Percentiles rank a stretch among this genome's conserved stretches.
Conservation (phyloP, 306 rosid species). For the Cucurbita ficifolia region DNA sequence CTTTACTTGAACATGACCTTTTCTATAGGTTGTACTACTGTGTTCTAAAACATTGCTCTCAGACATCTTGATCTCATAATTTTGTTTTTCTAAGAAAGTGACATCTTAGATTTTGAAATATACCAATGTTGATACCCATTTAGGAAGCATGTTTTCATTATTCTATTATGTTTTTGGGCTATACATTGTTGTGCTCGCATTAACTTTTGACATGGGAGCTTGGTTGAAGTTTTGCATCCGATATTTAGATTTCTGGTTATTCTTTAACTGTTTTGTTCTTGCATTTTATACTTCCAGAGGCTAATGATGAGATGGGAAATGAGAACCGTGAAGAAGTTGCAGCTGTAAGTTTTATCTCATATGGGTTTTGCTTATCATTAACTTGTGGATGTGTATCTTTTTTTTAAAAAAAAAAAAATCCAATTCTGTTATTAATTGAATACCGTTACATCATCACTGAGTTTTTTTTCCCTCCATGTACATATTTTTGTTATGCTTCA, state of each 20-base stretch:
- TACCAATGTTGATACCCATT: not conserved
- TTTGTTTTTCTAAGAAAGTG: not conserved
- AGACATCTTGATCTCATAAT: not conserved
- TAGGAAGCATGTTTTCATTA: not conserved
- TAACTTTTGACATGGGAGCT: not conserved
- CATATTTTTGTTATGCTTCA: not conserved
- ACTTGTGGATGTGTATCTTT: not conserved
- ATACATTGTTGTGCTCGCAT: not conserved
- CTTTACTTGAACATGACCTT: too few species aligned
- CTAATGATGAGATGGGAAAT: slow-evolving; percentile 4
- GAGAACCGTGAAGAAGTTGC: slow-evolving; percentile 17
- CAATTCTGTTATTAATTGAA: not conserved
- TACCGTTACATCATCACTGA: not conserved
- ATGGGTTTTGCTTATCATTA: not conserved
- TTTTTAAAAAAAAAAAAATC: not conserved
- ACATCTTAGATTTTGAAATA: not conserved
- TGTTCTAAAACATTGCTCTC: not conserved
- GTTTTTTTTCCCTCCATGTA: not conserved
- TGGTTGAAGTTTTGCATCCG: not conserved
- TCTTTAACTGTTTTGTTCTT: not conserved
- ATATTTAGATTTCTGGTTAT: not conserved
- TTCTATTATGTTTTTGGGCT: not conserved
- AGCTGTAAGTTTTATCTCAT: slow-evolving; percentile 35
- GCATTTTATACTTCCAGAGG: slow-evolving; percentile 24
- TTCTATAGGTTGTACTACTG: too few species aligned